Evolutionary conservation across 129 eudicot species (phyloP), one percentile per base, ranked within the genome.

Genomic region (Artemisia annua): DNA sequence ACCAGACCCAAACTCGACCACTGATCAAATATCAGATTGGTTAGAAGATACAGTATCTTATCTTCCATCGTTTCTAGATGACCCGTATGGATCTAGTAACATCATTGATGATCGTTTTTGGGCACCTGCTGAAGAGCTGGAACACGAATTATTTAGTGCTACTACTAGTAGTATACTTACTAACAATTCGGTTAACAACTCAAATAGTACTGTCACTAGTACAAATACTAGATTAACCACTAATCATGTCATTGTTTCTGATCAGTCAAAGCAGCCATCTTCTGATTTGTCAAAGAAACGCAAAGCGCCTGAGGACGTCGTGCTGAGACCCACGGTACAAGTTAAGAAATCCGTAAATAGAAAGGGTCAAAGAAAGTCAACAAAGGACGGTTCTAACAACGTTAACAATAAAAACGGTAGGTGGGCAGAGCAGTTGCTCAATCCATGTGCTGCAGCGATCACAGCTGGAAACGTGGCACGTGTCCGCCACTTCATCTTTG

Each of bases 341-440:
- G 84, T 76, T 13, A 87, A 78, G 67, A 87, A 67, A 66, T 48
- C 87, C 7, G 1, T 79, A 53, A 80, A 52, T 69, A 87, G 69
- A 57, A 87, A 75, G 74, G 86, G 83, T 14, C 67, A 75, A 56
- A 70, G 79, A 15, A 87, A 85, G 67, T 43, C 84, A n/a, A 66
- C 79, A 0, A 87, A 70, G 17, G 83, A 66, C n/a, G 72, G 71
- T 75, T 28, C 66, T 51, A 48, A 64, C 55, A 79, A 64, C 11
- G 80, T 83, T 17, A 81, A 74, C 54, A 77, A 66, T 71, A 81
- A 76, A 82, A 88, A 79, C 50, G 95, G 88, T 50, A 75, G 97
- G 85, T 91, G 97, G 95, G 97, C 97, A 0, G 97, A 91, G 74
- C 97, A 91, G 71, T 48, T 91, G 81, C 97, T 91, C 26, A 91